These are phyloP conservation scores for Magnusiomyces suaveolens DNA, from an alignment of 1,139 yeast species.

Conservation along the genomic window DNA sequence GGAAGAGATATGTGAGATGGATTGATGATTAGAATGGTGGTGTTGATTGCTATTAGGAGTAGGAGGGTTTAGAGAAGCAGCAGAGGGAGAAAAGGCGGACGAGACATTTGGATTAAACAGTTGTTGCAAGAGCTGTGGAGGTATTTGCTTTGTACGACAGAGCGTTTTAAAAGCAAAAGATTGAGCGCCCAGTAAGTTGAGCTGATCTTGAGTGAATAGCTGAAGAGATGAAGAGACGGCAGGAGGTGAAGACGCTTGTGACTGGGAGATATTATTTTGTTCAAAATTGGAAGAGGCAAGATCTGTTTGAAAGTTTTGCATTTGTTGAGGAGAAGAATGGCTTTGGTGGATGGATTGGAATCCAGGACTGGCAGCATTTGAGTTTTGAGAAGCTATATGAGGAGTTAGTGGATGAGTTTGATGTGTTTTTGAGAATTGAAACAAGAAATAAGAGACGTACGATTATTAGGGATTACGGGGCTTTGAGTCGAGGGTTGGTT, in stretches of 20 bases:
- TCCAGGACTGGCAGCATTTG: not conserved
- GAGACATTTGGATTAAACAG: constrained; percentile 23
- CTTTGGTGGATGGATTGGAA: not conserved
- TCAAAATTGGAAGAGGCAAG: not conserved
- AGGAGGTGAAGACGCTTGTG: constrained; percentile 4
- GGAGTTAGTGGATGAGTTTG: too few species aligned
- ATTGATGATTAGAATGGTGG: not conserved
- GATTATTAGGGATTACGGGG: not conserved
- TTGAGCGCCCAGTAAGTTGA: constrained; percentile 52
- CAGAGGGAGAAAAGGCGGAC: constrained; percentile 2
- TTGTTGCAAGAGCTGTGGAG: constrained; percentile 35
- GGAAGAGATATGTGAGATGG: not conserved
- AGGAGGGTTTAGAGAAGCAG: constrained; percentile 7
- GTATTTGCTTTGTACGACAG: constrained; percentile 63
- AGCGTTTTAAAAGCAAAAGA: constrained; percentile 64
- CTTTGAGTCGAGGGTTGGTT: constrained; percentile 12
- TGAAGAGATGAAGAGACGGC: constrained; percentile 1
- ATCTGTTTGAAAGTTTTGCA: not conserved
- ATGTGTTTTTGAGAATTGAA: not conserved
- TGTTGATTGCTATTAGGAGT: constrained; percentile 5
- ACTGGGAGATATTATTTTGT: not conserved
- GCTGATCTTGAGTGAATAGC: constrained; percentile 37
- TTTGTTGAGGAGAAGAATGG: not conserved
- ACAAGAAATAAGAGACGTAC: not conserved
- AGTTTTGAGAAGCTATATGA: not conserved